Conservation (phyloP, 1,284 basidiomycete species). For the Apiotrichum siamense region DNA sequence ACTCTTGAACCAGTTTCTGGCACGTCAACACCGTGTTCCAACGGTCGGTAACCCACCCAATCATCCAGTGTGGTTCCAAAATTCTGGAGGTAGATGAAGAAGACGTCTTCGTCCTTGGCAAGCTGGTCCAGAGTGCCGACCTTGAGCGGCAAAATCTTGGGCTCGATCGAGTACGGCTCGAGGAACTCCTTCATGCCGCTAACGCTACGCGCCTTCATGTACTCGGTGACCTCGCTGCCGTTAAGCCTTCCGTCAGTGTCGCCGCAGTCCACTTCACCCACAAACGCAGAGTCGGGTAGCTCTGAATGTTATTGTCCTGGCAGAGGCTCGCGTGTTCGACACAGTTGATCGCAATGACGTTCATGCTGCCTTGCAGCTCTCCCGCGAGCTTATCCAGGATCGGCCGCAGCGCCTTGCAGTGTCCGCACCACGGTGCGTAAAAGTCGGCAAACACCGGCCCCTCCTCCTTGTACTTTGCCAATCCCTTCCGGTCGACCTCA, state of each 20-base stretch:
- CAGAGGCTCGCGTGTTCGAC: constrained; percentile 66
- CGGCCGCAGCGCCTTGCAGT: constrained; percentile 81
- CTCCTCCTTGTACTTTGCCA: constrained; percentile 53
- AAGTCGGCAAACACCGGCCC: constrained; percentile 80
- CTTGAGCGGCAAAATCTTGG: constrained; percentile 51
- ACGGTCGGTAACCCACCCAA: constrained; percentile 31
- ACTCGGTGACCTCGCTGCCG: constrained; percentile 50
- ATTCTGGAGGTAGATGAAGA: constrained; percentile 69
- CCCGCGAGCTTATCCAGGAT: constrained; percentile 66
- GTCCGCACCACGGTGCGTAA: constrained; percentile 88
- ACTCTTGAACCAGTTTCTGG: constrained; percentile 52
- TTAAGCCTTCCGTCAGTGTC: neutral
- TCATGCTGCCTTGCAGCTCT: constrained; percentile 61
- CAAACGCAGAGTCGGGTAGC: constrained; percentile 73
- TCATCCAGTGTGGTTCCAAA: constrained; percentile 42
- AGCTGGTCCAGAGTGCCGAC: constrained; percentile 50
- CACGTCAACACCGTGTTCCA: neutral
- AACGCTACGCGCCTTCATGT: constrained; percentile 61
- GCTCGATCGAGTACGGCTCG: constrained; percentile 42
- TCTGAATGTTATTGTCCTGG: constrained; percentile 57
- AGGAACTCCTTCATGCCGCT: constrained; percentile 65
- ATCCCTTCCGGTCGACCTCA: constrained; percentile 53
- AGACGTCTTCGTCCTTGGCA: constrained; percentile 56
- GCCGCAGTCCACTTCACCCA: neutral
- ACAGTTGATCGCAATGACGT: constrained; percentile 78